These are phyloP conservation scores for Trichoderma brevicompactum DNA, from an alignment of 2,329 filamentous ascomycete genomes.

Conservation along the genomic window DNA sequence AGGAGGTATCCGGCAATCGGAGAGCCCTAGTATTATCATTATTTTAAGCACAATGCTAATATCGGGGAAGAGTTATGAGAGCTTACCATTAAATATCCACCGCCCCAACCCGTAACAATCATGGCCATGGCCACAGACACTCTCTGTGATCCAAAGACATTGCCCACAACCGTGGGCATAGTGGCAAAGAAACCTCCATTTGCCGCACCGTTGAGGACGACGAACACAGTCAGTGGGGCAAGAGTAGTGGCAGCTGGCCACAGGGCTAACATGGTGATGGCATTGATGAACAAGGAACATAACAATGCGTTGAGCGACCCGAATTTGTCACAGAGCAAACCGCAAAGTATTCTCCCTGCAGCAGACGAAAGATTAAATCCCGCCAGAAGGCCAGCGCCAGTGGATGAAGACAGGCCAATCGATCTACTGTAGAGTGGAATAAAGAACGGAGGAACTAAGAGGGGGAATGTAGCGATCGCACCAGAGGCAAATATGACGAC, in stretches of 20 bases:
- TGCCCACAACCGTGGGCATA: constrained; percentile 63
- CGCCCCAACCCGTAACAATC: constrained; percentile 62
- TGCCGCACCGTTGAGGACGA: constrained; percentile 59
- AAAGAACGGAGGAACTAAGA: constrained; percentile 64
- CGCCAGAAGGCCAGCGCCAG: constrained; percentile 59
- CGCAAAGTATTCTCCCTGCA: constrained; percentile 56
- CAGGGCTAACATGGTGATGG: constrained; percentile 59
- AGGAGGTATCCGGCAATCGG: constrained; percentile 64
- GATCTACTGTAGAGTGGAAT: constrained; percentile 58
- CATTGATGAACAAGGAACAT: constrained; percentile 52
- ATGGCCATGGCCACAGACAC: constrained; percentile 62
- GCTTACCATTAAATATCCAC: constrained; percentile 60
- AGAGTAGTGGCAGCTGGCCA: constrained; percentile 61
- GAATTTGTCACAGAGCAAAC: constrained; percentile 55
- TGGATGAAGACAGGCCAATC: constrained; percentile 53
- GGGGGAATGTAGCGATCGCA: constrained; percentile 58
- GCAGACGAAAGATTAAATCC: constrained; percentile 64
- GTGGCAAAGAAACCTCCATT: constrained; percentile 65
- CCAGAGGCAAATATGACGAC: constrained; percentile 55
- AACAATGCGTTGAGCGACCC: constrained; percentile 59
- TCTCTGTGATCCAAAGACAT: constrained; percentile 58
- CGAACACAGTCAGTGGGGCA: constrained; percentile 57
- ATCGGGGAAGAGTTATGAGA: not conserved
- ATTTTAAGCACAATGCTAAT: not conserved
- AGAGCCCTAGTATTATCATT: constrained; percentile 45